Percentiles rank a stretch among this genome's conserved stretches.
These are phyloP conservation scores for Pseudogymnoascus sp. DNA, from an alignment of 2,329 filamentous ascomycete species.

Conservation along the genomic window DNA sequence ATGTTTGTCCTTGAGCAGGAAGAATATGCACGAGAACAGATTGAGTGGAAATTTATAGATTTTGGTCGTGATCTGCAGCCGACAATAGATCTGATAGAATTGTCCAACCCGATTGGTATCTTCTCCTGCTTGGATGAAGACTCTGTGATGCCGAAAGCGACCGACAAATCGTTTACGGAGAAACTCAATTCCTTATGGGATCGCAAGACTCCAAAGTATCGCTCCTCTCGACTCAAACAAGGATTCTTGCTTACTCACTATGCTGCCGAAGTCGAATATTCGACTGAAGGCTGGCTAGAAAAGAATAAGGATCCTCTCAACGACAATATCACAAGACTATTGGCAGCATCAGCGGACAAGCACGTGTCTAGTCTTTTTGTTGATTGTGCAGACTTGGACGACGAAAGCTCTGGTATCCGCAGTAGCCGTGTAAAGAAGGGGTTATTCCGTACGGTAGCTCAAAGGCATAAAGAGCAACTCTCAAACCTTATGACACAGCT, in stretches of 20 bases:
- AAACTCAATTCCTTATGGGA: conserved; percentile 97
- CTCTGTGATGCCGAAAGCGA: conserved; percentile 97
- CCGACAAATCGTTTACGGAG: conserved; percentile 93
- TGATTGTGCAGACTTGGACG: conserved; percentile 79
- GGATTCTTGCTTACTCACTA: conserved; percentile 97
- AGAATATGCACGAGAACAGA: conserved; percentile 94
- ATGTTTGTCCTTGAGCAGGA: conserved; percentile 99
- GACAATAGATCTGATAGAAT: conserved; percentile 93
- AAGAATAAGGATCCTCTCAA: conserved; percentile 99
- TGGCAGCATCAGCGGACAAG: conserved; percentile 73
- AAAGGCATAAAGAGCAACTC: conserved; percentile 96
- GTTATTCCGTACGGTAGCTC: conserved; percentile 90
- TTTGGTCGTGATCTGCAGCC: conserved; percentile 96
- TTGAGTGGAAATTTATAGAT: conserved; percentile 99
- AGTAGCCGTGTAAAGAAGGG: conserved; percentile 90
- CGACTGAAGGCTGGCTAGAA: conserved; percentile 88
- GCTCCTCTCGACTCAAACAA: conserved; percentile 76
- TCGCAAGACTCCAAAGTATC: conserved; percentile 90
- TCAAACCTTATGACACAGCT: conserved; percentile 91
- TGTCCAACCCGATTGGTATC: conserved; percentile 95
- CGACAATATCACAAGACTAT: conserved; percentile 86
- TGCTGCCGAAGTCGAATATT: conserved; percentile 95
- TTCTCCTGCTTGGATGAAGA: conserved; percentile 98
- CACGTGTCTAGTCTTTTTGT: conserved; percentile 80
- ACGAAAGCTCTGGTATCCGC: conserved; percentile 58